Conservation (phyloP, 208 protist species). For the Leptomonas seymouri region DNA sequence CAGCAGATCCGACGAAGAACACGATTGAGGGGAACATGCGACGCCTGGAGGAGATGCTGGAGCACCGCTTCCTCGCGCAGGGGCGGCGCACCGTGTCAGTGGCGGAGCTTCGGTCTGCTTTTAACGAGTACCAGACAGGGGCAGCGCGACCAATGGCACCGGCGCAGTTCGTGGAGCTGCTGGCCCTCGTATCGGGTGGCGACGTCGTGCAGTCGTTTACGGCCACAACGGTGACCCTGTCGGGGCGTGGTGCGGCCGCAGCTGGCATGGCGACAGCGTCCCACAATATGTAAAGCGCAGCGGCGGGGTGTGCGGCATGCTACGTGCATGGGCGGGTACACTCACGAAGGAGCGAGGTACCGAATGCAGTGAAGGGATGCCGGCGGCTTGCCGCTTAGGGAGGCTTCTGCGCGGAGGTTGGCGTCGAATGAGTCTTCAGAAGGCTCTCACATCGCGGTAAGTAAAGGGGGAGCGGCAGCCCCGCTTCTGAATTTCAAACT, state of each 20-base stretch:
- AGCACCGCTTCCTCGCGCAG: slow-evolving; percentile 47
- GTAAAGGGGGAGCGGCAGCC: no score
- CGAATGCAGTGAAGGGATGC: no score
- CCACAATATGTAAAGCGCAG: no score
- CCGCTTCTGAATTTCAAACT: no score
- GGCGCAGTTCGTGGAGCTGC: slow-evolving; percentile 82
- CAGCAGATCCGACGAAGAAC: slow-evolving; percentile 76
- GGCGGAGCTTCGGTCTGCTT: slow-evolving; percentile 60
- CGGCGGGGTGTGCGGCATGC: no score
- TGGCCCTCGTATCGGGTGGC: slow-evolving; percentile 77
- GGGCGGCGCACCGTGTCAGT: slow-evolving; percentile 53
- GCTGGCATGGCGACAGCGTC: slow-evolving; percentile 1
- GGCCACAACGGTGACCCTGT: slow-evolving; percentile 62
- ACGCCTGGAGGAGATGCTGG: slow-evolving; percentile 70
- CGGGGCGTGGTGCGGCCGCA: slow-evolving; percentile 2
- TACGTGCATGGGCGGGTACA: no score
- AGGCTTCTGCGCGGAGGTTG: no score
- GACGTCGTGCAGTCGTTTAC: slow-evolving; percentile 81
- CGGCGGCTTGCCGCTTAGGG: no score
- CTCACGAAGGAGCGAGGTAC: no score
- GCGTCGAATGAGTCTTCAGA: no score
- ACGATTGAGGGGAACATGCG: slow-evolving; percentile 85
- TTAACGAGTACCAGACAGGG: slow-evolving; percentile 70
- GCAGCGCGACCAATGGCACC: slow-evolving; percentile 58
- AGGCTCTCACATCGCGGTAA: no score